phyloP scores from a whole-genome alignment of 495 filamentous ascomycete species.

The Zalerion maritima region DNA sequence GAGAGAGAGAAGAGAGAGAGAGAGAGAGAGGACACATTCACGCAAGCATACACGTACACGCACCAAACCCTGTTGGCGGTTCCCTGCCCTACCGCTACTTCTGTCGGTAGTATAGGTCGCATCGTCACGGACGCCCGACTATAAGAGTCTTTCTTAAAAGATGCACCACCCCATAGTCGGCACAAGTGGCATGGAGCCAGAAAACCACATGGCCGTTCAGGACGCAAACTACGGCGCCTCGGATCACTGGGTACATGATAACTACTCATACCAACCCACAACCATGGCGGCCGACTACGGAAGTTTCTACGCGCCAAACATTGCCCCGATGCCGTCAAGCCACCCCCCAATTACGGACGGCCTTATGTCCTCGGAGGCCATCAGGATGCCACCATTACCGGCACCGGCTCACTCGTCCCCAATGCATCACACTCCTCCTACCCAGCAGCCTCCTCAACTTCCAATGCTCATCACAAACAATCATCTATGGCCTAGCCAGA shows the following conservation, averaged over 20 bases:
- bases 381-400: slow-evolving; percentile 28
- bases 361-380: slow-evolving; percentile 29
- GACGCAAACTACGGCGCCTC: slow-evolving; percentile 25
- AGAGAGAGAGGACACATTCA: too few relatives aligned
- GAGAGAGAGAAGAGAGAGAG: too few relatives aligned
- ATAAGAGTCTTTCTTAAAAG: too few relatives aligned
- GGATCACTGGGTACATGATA: slow-evolving; percentile 33
- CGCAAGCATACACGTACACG: too few relatives aligned
- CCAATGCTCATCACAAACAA: slow-evolving; percentile 41
- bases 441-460: slow-evolving; percentile 21
- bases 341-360: slow-evolving; percentile 29
- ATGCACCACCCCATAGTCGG: slow-evolving; percentile 37
- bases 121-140: too few relatives aligned
- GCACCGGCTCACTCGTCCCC: slow-evolving; percentile 21
- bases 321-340: too few relatives aligned
- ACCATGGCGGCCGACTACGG: slow-evolving; percentile 33
- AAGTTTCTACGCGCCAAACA: slow-evolving; percentile 19
- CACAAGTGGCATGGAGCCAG: slow-evolving; percentile 32
- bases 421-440: slow-evolving; percentile 19
- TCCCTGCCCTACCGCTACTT: too few relatives aligned
- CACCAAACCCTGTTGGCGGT: too few relatives aligned
- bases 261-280: slow-evolving; percentile 28
- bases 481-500: slow-evolving; percentile 58
- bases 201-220: slow-evolving; percentile 30
- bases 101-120: too few relatives aligned